A percentile compares a stretch with the other conserved stretches of the same genome.
phyloP scores from a whole-genome alignment of 2,329 filamentous ascomycete genomes.

The Diplocarpon mali region DNA sequence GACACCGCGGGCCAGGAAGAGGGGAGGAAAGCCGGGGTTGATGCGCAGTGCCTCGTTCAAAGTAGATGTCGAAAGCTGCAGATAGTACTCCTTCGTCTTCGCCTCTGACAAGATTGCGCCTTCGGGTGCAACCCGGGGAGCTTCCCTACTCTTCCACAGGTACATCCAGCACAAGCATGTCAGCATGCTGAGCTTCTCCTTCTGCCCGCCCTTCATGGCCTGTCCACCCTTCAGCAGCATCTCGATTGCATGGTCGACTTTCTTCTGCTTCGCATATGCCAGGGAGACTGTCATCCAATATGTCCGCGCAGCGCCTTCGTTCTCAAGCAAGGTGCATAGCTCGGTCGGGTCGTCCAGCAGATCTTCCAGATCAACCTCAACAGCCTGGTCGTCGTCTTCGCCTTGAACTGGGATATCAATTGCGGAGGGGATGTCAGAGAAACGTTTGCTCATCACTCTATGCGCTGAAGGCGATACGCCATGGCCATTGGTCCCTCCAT shows the following conservation, averaged over 20 bases:
- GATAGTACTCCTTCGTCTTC: conserved; percentile 87
- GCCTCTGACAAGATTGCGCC: conserved; percentile 55
- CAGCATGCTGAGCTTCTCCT: conserved; percentile 56
- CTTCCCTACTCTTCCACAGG: conserved; percentile 58
- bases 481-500: conserved; percentile 22
- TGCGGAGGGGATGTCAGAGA: conserved; percentile 52
- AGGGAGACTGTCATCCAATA: conserved; percentile 98
- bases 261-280: conserved; percentile 91
- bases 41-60: conserved; percentile 93
- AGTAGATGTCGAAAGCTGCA: conserved; percentile 80
- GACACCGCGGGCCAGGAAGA: conserved; percentile 85
- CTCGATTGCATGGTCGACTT: conserved; percentile 73
- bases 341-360: conserved; percentile 90
- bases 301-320: conserved; percentile 79
- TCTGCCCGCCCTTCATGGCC: conserved; percentile 47
- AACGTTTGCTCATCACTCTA: conserved; percentile 33
- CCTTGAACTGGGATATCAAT: conserved; percentile 57
- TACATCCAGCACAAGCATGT: conserved; percentile 62
- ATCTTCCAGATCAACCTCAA: conserved; percentile 88
- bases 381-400: conserved; percentile 56
- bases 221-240: conserved; percentile 55
- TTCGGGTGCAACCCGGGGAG: conserved; percentile 54
- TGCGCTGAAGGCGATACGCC: conserved; percentile 12
- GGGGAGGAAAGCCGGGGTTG: conserved; percentile 82
- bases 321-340: conserved; percentile 88